Conservation (phyloP, 768 basidiomycete species). For the Pisolithus microcarpus region DNA sequence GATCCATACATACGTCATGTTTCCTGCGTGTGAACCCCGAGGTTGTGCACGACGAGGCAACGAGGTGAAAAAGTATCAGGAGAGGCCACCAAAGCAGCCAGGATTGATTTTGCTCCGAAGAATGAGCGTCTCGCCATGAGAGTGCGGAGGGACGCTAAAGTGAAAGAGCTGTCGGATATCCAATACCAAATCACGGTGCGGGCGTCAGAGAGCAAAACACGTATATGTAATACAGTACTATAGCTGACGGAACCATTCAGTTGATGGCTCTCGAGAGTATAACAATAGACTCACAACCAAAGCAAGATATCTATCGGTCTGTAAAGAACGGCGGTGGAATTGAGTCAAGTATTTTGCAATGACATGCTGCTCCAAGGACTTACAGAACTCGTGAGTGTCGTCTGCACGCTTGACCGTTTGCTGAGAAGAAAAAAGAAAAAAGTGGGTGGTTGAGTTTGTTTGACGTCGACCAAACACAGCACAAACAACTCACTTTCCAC, state of each 20-base stretch:
- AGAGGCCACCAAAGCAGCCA: constrained; percentile 21
- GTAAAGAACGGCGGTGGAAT: background rate
- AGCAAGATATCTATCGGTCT: constrained; percentile 33
- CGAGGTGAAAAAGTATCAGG: constrained; percentile 36
- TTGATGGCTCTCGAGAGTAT: constrained; percentile 11
- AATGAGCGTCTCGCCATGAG: constrained; percentile 75
- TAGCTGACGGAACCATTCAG: constrained; percentile 15
- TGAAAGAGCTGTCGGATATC: constrained; percentile 51
- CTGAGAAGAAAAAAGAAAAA: constrained; percentile 41
- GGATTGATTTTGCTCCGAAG: constrained; percentile 64
- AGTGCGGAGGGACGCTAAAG: constrained; percentile 73
- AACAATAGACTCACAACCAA: constrained; percentile 30
- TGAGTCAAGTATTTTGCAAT: constrained; percentile 7
- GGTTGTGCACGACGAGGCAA: constrained; percentile 27
- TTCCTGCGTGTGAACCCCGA: constrained; percentile 47
- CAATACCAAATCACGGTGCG: constrained; percentile 6
- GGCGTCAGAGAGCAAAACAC: constrained; percentile 18
- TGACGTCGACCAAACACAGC: constrained; percentile 33
- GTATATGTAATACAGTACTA: constrained; percentile 30
- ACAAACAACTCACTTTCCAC: constrained; percentile 88
- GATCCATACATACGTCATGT: constrained; percentile 22
- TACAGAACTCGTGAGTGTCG: constrained; percentile 96
- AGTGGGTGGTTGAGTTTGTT: constrained; percentile 26
- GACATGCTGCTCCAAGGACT: constrained; percentile 26
- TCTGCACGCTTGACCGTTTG: constrained; percentile 94